Evolutionary conservation across 108 stramenopile genomes (phyloP).

Genomic region (Nitzschia sp.): DNA sequence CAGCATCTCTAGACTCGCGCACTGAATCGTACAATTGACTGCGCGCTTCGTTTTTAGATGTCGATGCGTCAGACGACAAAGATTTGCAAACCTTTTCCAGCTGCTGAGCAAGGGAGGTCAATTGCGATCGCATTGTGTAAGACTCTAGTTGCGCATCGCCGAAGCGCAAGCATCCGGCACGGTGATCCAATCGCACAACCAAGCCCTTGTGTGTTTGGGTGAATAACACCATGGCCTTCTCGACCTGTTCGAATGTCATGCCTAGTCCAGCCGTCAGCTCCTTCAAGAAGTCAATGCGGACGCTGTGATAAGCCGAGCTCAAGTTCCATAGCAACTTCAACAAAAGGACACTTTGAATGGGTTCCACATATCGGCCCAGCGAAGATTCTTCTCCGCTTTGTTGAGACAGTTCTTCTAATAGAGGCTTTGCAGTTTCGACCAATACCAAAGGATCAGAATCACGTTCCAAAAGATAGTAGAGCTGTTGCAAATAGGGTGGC

Average conservation of each 20-base stretch:
- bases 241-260: slow-evolving; percentile 86
- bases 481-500: slow-evolving; percentile 70
- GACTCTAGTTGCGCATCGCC: slow-evolving; percentile 75
- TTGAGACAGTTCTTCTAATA: slow-evolving; percentile 61
- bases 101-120: slow-evolving; percentile 71
- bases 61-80: slow-evolving; percentile 42
- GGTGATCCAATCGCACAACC: slow-evolving; percentile 82
- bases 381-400: slow-evolving; percentile 52
- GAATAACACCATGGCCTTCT: slow-evolving; percentile 86
- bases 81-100: slow-evolving; percentile 52
- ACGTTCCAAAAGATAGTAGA: slow-evolving; percentile 81
- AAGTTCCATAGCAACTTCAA: slow-evolving; percentile 88
- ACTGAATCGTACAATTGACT: slow-evolving; percentile 59
- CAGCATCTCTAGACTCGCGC: slow-evolving; percentile 62
- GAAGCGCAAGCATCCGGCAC: slow-evolving; percentile 89
- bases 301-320: slow-evolving; percentile 85
- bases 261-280: slow-evolving; percentile 73
- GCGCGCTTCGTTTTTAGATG: slow-evolving; percentile 30
- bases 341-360: slow-evolving; percentile 68
- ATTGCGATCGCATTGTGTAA: slow-evolving; percentile 76
- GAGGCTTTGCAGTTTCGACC: slow-evolving; percentile 68
- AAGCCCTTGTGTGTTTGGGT: slow-evolving; percentile 63
- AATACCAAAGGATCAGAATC: slow-evolving; percentile 76
- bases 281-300: slow-evolving; percentile 85
- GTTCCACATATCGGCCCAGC: slow-evolving; percentile 67